These are phyloP conservation scores for Vaccinium vitisidaea DNA, from an alignment of 148 eudicot genomes.

Conservation along the genomic window DNA sequence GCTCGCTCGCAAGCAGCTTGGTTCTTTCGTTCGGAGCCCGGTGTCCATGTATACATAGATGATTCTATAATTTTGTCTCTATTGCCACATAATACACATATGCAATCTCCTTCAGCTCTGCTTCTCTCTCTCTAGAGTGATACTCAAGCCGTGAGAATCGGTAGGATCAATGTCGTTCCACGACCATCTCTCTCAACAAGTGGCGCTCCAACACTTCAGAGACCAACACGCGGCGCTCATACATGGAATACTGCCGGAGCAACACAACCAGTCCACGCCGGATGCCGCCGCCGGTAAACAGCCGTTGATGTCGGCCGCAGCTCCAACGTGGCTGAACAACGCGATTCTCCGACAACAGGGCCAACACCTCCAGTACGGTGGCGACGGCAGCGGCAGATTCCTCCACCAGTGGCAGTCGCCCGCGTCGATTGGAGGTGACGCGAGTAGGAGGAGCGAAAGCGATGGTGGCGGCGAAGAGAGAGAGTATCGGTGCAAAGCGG, in stretches of 20 bases:
- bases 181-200: slow-evolving; percentile 28
- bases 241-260: slow-evolving; percentile 8
- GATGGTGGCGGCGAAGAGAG: slow-evolving; percentile 25
- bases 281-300: slow-evolving; percentile 12
- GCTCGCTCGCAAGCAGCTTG: no score
- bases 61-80: slow-evolving; percentile 12
- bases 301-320: neutral
- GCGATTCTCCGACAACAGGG: slow-evolving; percentile 36
- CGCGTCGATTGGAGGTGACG: slow-evolving; percentile 14
- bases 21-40: neutral
- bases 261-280: slow-evolving; percentile 20
- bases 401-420: slow-evolving; percentile 39
- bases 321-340: slow-evolving; percentile 55
- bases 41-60: neutral
- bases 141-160: neutral
- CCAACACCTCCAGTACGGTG: neutral
- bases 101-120: slow-evolving; percentile 7
- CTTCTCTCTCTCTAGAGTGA: slow-evolving; percentile 14
- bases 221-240: slow-evolving; percentile 23
- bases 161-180: slow-evolving; percentile 30
- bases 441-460: slow-evolving; percentile 5
- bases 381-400: slow-evolving; percentile 25
- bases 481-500: slow-evolving; percentile 65
- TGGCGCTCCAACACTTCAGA: slow-evolving; percentile 31
- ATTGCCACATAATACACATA: neutral